Percentiles rank a stretch among this genome's conserved stretches.
Evolutionary conservation across 805 yeast species (phyloP).

Genomic region (Dipodascus geniculatus): DNA sequence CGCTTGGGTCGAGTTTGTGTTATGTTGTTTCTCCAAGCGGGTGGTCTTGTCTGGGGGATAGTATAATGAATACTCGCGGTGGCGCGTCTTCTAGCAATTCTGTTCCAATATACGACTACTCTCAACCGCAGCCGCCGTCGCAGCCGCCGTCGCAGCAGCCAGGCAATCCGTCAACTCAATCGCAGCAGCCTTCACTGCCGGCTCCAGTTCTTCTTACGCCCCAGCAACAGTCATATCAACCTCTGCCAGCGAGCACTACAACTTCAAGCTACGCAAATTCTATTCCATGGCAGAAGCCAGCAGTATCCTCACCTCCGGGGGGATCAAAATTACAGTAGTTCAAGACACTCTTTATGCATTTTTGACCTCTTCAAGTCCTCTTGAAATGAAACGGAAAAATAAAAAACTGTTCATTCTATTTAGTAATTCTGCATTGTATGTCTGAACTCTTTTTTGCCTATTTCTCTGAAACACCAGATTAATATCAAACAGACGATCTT

Average conservation of each 20-base stretch:
- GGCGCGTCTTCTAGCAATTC: neutral
- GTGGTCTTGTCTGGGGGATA: conserved; percentile 32
- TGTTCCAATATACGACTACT: neutral
- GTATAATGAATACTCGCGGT: conserved; percentile 2
- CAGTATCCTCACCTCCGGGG: neutral
- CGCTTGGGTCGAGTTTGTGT: conserved; percentile 41
- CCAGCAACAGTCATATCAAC: neutral
- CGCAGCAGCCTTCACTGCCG: neutral
- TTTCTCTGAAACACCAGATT: no score
- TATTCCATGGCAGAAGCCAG: neutral
- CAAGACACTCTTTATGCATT: neutral
- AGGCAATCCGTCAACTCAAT: neutral
- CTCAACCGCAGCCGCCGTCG: neutral
- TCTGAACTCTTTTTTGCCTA: no score
- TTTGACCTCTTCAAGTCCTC: no score
- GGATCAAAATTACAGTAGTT: neutral
- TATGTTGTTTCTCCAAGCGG: conserved; percentile 37
- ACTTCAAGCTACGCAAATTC: neutral
- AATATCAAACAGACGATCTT: no score
- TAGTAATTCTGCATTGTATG: no score
- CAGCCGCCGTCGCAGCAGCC: neutral
- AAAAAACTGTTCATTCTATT: no score
- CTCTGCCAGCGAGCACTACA: neutral
- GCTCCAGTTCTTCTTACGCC: neutral
- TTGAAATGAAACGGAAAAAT: no score